Conservation (phyloP, 2,329 filamentous ascomycete species). For the Stagonosporopsis vannaccii region DNA sequence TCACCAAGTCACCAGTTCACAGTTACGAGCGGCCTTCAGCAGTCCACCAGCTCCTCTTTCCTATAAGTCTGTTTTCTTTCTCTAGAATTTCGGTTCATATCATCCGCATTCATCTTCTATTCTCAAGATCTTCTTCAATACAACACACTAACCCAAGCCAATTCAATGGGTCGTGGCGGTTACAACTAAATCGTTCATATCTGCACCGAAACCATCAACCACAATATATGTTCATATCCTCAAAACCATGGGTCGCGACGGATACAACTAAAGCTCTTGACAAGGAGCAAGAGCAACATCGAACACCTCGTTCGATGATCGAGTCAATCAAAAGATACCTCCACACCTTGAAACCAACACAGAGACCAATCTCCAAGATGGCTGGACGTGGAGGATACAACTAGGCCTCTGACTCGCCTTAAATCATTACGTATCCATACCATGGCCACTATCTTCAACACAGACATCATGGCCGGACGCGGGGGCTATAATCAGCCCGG, state of each 20-base stretch:
- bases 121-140: not conserved
- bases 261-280: constrained; percentile 50
- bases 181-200: constrained; percentile 28
- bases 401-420: constrained; percentile 10
- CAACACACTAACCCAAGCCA: not conserved
- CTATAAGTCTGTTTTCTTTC: constrained; percentile 16
- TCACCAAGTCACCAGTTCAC: constrained; percentile 17
- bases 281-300: constrained; percentile 12
- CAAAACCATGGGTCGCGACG: constrained; percentile 45
- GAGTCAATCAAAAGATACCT: constrained; percentile 26
- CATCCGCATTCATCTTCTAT: constrained; percentile 7
- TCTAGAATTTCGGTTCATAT: constrained; percentile 3
- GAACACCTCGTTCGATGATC: constrained; percentile 1
- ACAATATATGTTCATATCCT: constrained; percentile 13
- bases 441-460: not conserved
- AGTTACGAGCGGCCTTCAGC: constrained; percentile 9
- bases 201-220: not conserved
- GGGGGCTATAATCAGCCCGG: constrained; percentile 42
- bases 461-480: constrained; percentile 36
- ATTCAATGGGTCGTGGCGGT: constrained; percentile 42
- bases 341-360: constrained; percentile 11
- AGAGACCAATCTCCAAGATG: constrained; percentile 31
- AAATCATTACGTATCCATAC: not conserved
- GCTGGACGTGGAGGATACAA: constrained; percentile 47
- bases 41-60: not conserved